These are phyloP conservation scores for Nicotiana noctiflora DNA, from an alignment of 257 asterid genomes.

Conservation along the genomic window DNA sequence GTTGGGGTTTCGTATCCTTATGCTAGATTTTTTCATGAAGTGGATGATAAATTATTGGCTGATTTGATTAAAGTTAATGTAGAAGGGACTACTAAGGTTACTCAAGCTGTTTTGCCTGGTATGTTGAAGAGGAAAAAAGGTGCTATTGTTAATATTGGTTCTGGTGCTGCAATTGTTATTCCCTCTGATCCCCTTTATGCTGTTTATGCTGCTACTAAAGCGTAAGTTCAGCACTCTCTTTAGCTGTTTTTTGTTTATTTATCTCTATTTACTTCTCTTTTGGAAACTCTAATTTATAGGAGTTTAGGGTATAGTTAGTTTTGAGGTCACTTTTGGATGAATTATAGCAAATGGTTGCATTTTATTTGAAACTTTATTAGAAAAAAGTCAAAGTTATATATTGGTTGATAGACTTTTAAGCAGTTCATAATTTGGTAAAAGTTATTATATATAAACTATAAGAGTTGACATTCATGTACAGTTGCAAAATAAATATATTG, in stretches of 20 bases:
- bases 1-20: slow-evolving; percentile 89
- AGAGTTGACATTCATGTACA: neutral
- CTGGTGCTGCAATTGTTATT: slow-evolving; percentile 82
- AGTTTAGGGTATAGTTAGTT: neutral
- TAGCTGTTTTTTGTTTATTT: neutral
- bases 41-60: slow-evolving; percentile 67
- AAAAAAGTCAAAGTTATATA: neutral
- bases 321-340: neutral
- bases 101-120: slow-evolving; percentile 77
- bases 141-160: slow-evolving; percentile 90
- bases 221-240: slow-evolving; percentile 43
- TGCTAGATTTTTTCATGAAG: slow-evolving; percentile 86
- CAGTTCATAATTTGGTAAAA: neutral
- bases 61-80: slow-evolving; percentile 82
- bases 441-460: neutral
- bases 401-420: neutral
- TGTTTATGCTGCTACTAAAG: slow-evolving; percentile 96
- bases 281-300: neutral
- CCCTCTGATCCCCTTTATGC: slow-evolving; percentile 95
- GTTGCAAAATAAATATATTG: neutral
- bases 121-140: slow-evolving; percentile 86
- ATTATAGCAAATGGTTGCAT: neutral
- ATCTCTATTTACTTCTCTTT: neutral
- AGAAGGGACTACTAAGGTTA: slow-evolving; percentile 83
- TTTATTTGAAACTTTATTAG: neutral